Percentiles rank a stretch among this genome's conserved stretches.
These are phyloP conservation scores for Cadophora gregata DNA, from an alignment of 2,329 filamentous ascomycete genomes.

Conservation along the genomic window DNA sequence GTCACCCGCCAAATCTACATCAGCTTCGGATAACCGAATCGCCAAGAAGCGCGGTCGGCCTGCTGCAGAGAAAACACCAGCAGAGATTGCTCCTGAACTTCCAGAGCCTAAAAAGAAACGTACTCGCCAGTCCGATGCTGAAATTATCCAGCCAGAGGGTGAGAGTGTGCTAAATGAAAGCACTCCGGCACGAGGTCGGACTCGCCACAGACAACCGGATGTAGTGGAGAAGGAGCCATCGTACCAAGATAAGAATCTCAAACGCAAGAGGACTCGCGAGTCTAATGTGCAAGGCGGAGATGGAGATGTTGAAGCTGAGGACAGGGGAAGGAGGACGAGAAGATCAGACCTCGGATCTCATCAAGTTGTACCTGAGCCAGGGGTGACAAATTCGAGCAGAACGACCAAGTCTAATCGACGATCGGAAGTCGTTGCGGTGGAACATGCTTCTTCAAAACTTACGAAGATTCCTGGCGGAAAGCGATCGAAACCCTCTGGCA, in stretches of 20 bases:
- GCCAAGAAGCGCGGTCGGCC: conserved; percentile 1
- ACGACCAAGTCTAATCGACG: conserved; percentile 13
- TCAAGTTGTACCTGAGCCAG: not conserved
- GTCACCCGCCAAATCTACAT: not conserved
- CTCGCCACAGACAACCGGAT: conserved; percentile 15
- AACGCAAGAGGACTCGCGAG: conserved; percentile 23
- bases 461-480: conserved; percentile 24
- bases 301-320: not conserved
- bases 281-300: conserved; percentile 20
- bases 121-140: conserved; percentile 3
- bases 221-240: not conserved
- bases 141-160: not conserved
- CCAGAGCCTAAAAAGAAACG: not conserved
- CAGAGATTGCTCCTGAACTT: not conserved
- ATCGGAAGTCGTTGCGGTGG: conserved; percentile 26
- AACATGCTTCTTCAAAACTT: conserved; percentile 36
- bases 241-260: conserved; percentile 7
- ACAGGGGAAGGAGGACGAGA: not conserved
- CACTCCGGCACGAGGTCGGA: conserved; percentile 15
- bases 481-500: conserved; percentile 3
- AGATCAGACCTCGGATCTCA: conserved; percentile 1
- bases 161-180: not conserved
- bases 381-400: conserved; percentile 11
- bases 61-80: not conserved
- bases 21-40: not conserved